These are phyloP conservation scores for Lactarius quietus DNA, from an alignment of 768 basidiomycete species.

Conservation along the genomic window DNA sequence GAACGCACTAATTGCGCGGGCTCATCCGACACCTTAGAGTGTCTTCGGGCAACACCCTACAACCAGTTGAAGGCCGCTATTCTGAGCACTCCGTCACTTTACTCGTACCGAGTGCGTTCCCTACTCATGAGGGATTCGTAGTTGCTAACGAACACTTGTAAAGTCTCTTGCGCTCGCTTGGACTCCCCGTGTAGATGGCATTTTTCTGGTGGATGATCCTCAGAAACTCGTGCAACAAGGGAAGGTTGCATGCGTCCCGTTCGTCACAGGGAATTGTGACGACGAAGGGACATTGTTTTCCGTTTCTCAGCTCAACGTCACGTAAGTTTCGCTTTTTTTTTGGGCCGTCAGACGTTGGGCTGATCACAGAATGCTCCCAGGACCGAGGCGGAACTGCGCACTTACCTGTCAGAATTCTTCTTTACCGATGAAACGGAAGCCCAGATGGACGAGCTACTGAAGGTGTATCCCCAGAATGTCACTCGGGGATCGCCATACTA, in stretches of 20 bases:
- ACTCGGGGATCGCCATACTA: constrained; percentile 32
- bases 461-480: constrained; percentile 20
- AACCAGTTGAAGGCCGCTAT: constrained; percentile 33
- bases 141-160: neutral
- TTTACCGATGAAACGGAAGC: constrained; percentile 6
- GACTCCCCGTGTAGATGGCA: constrained; percentile 40
- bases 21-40: constrained; percentile 38
- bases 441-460: constrained; percentile 17
- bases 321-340: constrained; percentile 19
- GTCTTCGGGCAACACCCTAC: constrained; percentile 40
- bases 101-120: constrained; percentile 31
- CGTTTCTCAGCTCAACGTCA: constrained; percentile 28
- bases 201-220: constrained; percentile 36
- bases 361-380: neutral
- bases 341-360: neutral
- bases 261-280: constrained; percentile 32
- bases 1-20: constrained; percentile 36
- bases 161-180: constrained; percentile 34
- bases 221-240: constrained; percentile 35
- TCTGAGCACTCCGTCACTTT: constrained; percentile 31
- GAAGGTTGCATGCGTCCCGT: constrained; percentile 31
- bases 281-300: constrained; percentile 32
- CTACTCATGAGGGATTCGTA: neutral
- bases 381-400: constrained; percentile 20
- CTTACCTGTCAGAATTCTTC: constrained; percentile 16